Evolutionary conservation across 2,329 filamentous ascomycete genomes (phyloP), one percentile per base, ranked within the genome.

Genomic region (Aspergillus sclerotialis): DNA sequence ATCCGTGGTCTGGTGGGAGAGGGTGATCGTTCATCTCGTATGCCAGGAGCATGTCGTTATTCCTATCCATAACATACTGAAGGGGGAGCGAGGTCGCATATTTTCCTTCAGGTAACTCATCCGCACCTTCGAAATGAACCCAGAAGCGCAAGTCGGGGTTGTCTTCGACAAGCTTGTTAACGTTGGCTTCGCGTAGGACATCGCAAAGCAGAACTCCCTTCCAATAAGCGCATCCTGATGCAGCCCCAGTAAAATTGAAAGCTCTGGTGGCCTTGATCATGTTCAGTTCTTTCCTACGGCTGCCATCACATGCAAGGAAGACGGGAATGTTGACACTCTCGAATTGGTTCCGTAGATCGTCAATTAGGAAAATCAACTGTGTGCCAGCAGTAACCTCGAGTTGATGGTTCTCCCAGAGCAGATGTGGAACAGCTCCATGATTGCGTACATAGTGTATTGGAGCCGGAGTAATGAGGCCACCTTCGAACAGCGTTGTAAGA

Each of bases 361-460:
- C 53, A 65, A 73, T 71, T 1, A 52, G 56, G 3, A 69, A 43
- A 5, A 40, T 50, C 9, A 64, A 50, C 21, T 21, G 13, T 18
- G 56, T 56, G 7, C 60, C 59, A 17, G 61, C 43, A 5, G 59
- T 53, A 13, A 73, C 51, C 10, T 73, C 63, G 7, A 74, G 46
- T 10, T 55, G 50, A 45, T 73, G 69, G 8, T 58, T 63, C 33
- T 70, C 67, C 68, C 67, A 72, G 0, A 70, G 41, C 0, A 72
- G 36, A 4, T 64, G 55, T 1, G 70, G 71, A 1, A 75, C 70
- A 4, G 67, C 52, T 12, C 68, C 69, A 39, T 75, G 71, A 33
- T 72, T 74, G 3, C 71, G 58, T 7, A 73, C 67, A 38, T 72
- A 73, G 44, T 72, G 68, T 2, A 73, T 38, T 38, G 66, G 57